These are phyloP conservation scores for Caryocar brasiliense DNA, from an alignment of 441 rosid species.

Conservation along the genomic window DNA sequence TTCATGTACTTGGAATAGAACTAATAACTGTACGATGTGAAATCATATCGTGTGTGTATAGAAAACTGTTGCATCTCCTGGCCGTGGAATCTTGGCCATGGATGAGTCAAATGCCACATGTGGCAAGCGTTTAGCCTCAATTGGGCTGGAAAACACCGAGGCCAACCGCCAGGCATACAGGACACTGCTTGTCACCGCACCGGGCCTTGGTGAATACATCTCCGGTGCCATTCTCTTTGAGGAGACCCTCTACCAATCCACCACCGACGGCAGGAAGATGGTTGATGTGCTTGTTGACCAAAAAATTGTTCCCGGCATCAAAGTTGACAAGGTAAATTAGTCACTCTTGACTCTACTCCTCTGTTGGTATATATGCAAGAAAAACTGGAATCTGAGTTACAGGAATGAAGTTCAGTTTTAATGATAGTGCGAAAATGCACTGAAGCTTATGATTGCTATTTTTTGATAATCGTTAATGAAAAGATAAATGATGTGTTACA, in stretches of 20 bases:
- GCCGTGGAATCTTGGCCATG: conserved; percentile 92
- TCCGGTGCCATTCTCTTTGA: conserved; percentile 81
- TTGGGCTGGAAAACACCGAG: conserved; percentile 82
- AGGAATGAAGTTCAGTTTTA: too few species aligned
- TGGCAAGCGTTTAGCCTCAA: conserved; percentile 74
- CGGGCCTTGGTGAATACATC: conserved; percentile 72
- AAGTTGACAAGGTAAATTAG: conserved; percentile 83
- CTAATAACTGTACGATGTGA: not conserved
- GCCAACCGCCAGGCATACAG: conserved; percentile 94
- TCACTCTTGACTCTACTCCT: too few species aligned
- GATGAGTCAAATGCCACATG: conserved; percentile 94
- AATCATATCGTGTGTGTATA: conserved; percentile 11
- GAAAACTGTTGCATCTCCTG: conserved; percentile 90
- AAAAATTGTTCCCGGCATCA: conserved; percentile 81
- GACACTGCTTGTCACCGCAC: conserved; percentile 68
- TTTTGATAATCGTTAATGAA: too few species aligned
- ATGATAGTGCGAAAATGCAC: too few species aligned
- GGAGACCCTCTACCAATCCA: conserved; percentile 89
- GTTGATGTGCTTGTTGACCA: conserved; percentile 81
- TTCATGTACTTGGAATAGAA: not conserved
- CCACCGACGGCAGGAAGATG: conserved; percentile 67
- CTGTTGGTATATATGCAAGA: too few species aligned
- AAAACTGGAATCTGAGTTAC: too few species aligned
- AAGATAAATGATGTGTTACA: too few species aligned
- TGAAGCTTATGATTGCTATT: too few species aligned